Evolutionary conservation across 2,329 filamentous ascomycete genomes (phyloP).

Genomic region (Magnaporthales sp.): DNA sequence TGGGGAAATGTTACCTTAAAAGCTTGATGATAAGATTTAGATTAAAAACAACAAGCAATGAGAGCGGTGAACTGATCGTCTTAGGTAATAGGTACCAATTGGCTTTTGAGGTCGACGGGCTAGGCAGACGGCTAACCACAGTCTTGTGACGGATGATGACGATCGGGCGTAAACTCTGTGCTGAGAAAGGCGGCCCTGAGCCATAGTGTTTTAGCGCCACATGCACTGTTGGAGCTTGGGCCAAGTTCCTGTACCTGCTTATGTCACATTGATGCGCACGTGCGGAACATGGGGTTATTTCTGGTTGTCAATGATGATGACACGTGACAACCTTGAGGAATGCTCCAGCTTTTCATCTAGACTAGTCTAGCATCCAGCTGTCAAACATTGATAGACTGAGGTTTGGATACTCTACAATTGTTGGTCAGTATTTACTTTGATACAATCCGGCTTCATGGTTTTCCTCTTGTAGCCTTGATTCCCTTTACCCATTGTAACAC

Average conservation of each 20-base stretch:
- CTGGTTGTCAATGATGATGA: no score
- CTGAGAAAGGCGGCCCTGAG: neutral
- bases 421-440: neutral
- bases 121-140: neutral
- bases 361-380: no score
- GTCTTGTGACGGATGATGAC: neutral
- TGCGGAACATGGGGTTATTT: neutral
- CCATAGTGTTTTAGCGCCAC: neutral
- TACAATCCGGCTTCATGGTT: no score
- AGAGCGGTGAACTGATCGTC: neutral
- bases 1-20: no score
- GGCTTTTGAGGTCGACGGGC: neutral
- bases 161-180: neutral
- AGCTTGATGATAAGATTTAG: neutral
- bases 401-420: neutral
- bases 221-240: neutral
- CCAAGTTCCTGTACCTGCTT: neutral
- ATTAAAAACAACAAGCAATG: neutral
- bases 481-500: no score
- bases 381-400: neutral
- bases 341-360: no score
- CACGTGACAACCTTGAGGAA: neutral
- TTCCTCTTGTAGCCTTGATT: no score
- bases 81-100: neutral
- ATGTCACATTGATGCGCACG: neutral